Evolutionary conservation across 73 alveolate species (phyloP), one percentile per base, ranked within the genome.

Genomic region (Paramecium octaurelia): DNA sequence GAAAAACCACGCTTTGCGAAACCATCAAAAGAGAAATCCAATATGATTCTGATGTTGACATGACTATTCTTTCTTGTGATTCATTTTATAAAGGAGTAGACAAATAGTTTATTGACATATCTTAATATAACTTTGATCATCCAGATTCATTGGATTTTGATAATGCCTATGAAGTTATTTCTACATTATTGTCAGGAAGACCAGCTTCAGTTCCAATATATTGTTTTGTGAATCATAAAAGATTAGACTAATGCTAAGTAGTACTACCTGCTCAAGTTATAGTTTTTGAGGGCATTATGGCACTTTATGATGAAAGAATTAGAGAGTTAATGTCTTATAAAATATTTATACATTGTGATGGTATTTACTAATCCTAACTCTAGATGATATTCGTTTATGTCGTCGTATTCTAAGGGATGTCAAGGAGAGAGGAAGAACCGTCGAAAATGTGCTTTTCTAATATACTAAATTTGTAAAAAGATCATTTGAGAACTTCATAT

Each of bases 221-320:
- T 92, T 98, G 97, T 86, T 97, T 97, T 97, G 95, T 95, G 4
- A 92, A 98, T 24, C 98, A 96, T 92, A 27, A 71, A 29, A 48
- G 90, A 46, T 42, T 68, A 68, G 93, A 88, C 24, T 36, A 64
- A 88, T 59, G 92, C 5, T 92, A 84, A 50, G 86, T 80, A 35
- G 93, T 96, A 24, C 58, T 85, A 35, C 97, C 99, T 16, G 89
- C 98, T 69, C 95, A 96, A 73, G 93, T 98, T 48, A 96, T 98
- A 48, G 95, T 98, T 31, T 95, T 97, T 84, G 99, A 98, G 91
- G 99, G 99, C 21, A 98, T 98, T 48, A 93, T 98, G 85, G 97
- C 99, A 20, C 96, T 98, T 43, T 96, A 97, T 94, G 99, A 98
- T 95, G 93, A 69, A 59, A 92, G 99, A 92, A 95, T 98, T 70